These are phyloP conservation scores for Fusarium tuaranense DNA, from an alignment of 2,329 filamentous ascomycete species.

Conservation along the genomic window DNA sequence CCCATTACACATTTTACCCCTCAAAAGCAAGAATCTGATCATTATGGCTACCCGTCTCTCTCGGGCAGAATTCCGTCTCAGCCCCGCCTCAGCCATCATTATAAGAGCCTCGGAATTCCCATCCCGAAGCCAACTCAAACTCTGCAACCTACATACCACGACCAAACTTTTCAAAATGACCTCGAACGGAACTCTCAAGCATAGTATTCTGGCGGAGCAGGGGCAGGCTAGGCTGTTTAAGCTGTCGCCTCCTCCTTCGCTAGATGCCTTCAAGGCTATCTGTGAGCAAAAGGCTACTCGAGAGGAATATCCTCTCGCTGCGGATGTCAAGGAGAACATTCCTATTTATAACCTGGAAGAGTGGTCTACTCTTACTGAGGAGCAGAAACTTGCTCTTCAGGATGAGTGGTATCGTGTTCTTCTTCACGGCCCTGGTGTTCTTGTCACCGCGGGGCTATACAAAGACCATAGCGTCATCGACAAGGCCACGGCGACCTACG, in stretches of 20 bases:
- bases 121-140: neutral
- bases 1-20: neutral
- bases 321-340: constrained; percentile 60
- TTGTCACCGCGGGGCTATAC: constrained; percentile 67
- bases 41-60: neutral
- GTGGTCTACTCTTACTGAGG: constrained; percentile 44
- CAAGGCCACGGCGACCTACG: constrained; percentile 60
- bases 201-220: constrained; percentile 10
- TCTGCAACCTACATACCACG: neutral
- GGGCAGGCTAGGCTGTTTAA: constrained; percentile 39
- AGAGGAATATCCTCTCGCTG: constrained; percentile 61
- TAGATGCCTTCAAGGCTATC: constrained; percentile 58
- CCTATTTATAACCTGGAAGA: constrained; percentile 65
- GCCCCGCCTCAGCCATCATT: constrained; percentile 4
- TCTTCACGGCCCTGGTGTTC: constrained; percentile 67
- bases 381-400: constrained; percentile 57
- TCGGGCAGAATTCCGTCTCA: constrained; percentile 18
- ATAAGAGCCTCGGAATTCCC: constrained; percentile 11
- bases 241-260: constrained; percentile 47
- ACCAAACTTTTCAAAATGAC: constrained; percentile 12
- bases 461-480: constrained; percentile 55
- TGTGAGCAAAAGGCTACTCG: constrained; percentile 54
- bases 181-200: neutral
- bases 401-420: constrained; percentile 72
- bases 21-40: neutral